Evolutionary conservation across 2,329 filamentous ascomycete genomes (phyloP).

Genomic region (Taxawa tesnikishii): DNA sequence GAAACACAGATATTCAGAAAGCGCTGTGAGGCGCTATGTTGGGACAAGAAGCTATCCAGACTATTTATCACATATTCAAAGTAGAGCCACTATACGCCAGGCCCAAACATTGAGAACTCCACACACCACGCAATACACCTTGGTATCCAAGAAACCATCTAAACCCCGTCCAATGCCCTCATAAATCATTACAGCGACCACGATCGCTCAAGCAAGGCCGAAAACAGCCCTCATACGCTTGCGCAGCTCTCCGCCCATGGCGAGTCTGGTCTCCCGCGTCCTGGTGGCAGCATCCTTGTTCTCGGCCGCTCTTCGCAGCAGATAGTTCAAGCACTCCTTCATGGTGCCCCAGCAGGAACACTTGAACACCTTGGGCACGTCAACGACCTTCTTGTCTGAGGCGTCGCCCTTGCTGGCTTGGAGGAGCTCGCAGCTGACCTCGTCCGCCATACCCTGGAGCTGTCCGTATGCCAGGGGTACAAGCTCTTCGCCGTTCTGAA

Average conservation of each 20-base stretch:
- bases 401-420: conserved; percentile 27
- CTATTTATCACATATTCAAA: too few species aligned
- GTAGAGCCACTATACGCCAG: too few species aligned
- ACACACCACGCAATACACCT: too few species aligned
- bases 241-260: conserved; percentile 39
- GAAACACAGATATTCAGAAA: too few species aligned
- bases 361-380: conserved; percentile 39
- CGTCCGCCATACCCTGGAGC: conserved; percentile 91
- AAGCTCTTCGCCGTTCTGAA: conserved; percentile 23
- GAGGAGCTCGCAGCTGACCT: conserved; percentile 54
- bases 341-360: conserved; percentile 45
- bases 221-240: conserved; percentile 20
- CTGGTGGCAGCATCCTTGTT: conserved; percentile 49
- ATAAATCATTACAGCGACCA: neutral
- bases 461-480: conserved; percentile 56
- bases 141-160: too few species aligned
- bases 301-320: conserved; percentile 45
- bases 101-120: too few species aligned
- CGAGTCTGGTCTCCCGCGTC: conserved; percentile 38
- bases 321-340: conserved; percentile 69
- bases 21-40: too few species aligned
- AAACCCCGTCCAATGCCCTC: too few species aligned
- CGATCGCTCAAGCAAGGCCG: conserved; percentile 5
- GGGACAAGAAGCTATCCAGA: too few species aligned
- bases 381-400: conserved; percentile 21